Evolutionary conservation across 129 eudicot genomes (phyloP).

Genomic region (Kitagawia praeruptora): DNA sequence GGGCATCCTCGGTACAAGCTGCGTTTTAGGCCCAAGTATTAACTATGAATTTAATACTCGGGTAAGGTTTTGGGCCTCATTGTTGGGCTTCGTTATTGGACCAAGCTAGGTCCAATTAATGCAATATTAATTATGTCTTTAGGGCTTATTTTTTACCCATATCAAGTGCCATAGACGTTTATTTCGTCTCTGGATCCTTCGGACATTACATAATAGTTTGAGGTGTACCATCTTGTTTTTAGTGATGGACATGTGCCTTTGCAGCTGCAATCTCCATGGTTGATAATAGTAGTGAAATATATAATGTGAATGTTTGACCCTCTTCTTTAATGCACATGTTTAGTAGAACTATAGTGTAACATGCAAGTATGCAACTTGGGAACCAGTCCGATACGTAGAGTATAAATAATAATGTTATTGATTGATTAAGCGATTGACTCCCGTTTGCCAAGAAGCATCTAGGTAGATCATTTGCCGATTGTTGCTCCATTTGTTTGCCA

Average conservation of each 20-base stretch:
- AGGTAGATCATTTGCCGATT: background rate
- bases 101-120: too few species aligned
- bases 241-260: background rate
- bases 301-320: background rate
- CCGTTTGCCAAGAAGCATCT: background rate
- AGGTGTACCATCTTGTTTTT: background rate
- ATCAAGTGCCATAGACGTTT: background rate
- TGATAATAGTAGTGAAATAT: background rate
- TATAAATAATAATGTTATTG: background rate
- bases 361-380: background rate
- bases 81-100: too few species aligned
- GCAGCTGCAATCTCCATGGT: background rate
- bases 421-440: background rate
- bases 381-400: background rate
- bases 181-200: background rate
- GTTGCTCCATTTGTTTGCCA: background rate
- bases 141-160: too few species aligned
- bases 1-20: too few species aligned
- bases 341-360: background rate
- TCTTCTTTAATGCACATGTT: background rate
- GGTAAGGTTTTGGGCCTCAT: too few species aligned
- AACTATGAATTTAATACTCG: too few species aligned
- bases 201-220: background rate
- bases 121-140: too few species aligned
- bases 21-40: too few species aligned